Conservation (phyloP, 2,329 filamentous ascomycete species). For the Phyllosticta capitalensis region DNA sequence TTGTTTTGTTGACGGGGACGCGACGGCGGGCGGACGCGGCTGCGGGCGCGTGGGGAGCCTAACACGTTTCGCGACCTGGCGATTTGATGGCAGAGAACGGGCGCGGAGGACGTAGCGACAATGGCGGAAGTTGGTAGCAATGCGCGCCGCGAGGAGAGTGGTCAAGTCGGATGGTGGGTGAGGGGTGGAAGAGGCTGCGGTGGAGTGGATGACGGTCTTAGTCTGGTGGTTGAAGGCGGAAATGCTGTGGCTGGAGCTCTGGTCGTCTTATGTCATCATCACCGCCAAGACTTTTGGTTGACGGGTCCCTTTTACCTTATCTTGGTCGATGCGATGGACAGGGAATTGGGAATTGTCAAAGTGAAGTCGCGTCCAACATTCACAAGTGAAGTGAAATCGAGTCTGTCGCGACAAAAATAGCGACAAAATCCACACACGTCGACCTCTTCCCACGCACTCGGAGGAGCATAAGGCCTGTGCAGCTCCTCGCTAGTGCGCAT, state of each 20-base stretch:
- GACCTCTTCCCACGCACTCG: not conserved
- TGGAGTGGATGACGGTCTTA: not conserved
- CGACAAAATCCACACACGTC: too few relatives aligned
- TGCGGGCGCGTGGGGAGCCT: constrained; percentile 6
- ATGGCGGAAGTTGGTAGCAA: not conserved
- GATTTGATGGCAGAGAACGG: not conserved
- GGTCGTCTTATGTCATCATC: constrained; percentile 1
- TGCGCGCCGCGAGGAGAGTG: not conserved
- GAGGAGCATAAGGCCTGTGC: not conserved
- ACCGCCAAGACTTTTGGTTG: constrained; percentile 2
- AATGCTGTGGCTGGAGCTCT: constrained; percentile 8
- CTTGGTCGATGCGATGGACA: too few relatives aligned
- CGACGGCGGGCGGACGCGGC: constrained; percentile 3
- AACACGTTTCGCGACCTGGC: constrained; percentile 2
- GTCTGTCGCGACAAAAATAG: too few relatives aligned
- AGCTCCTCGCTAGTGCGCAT: not conserved
- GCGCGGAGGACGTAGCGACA: not conserved
- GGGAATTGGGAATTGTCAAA: too few relatives aligned
- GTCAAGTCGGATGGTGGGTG: constrained; percentile 2
- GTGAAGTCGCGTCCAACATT: too few relatives aligned
- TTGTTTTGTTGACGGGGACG: constrained; percentile 8
- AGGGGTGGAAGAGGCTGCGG: constrained; percentile 2
- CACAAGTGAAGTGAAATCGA: too few relatives aligned
- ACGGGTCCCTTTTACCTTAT: too few relatives aligned
- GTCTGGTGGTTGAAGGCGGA: not conserved